Percentiles rank a stretch among this genome's conserved stretches.
phyloP scores from a whole-genome alignment of 352 stramenopile genomes.

The Pythium volutum region DNA sequence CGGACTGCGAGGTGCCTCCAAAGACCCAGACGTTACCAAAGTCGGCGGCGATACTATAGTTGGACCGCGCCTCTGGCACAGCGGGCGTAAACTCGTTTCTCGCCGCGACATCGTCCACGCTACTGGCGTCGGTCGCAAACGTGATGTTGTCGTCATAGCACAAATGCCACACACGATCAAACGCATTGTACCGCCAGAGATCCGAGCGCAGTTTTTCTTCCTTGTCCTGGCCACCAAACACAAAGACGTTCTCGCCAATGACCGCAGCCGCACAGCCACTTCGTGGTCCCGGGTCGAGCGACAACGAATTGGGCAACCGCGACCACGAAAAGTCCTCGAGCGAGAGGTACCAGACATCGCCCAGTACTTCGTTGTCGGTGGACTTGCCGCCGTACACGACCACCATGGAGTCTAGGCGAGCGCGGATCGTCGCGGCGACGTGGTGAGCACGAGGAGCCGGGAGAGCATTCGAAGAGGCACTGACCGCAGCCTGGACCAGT shows the following conservation, averaged over 20 bases:
- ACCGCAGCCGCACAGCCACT: conserved; percentile 62
- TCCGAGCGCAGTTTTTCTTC: conserved; percentile 76
- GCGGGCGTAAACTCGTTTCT: conserved; percentile 42
- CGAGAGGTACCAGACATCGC: conserved; percentile 81
- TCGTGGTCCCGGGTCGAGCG: conserved; percentile 69
- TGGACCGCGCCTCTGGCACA: conserved; percentile 47
- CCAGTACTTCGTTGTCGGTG: conserved; percentile 64
- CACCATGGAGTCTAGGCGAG: conserved; percentile 74
- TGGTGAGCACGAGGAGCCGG: conserved; percentile 69
- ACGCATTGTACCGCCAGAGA: conserved; percentile 86
- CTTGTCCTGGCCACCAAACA: conserved; percentile 81
- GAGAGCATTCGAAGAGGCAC: conserved; percentile 51
- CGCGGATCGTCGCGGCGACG: conserved; percentile 54
- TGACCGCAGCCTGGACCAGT: conserved; percentile 64
- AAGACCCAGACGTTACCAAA: conserved; percentile 83
- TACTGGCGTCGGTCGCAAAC: conserved; percentile 24
- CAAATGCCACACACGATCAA: conserved; percentile 84
- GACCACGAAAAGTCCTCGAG: conserved; percentile 83
- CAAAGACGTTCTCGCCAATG: conserved; percentile 80
- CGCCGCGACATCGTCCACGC: conserved; percentile 2
- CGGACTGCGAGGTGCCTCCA: conserved; percentile 49
- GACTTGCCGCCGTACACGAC: conserved; percentile 84
- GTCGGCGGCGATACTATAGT: conserved; percentile 77
- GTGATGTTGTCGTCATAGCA: conserved; percentile 80
- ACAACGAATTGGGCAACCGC: conserved; percentile 63